These are phyloP conservation scores for Coniosporium apollinis DNA, from an alignment of 495 filamentous ascomycete genomes.

Conservation along the genomic window DNA sequence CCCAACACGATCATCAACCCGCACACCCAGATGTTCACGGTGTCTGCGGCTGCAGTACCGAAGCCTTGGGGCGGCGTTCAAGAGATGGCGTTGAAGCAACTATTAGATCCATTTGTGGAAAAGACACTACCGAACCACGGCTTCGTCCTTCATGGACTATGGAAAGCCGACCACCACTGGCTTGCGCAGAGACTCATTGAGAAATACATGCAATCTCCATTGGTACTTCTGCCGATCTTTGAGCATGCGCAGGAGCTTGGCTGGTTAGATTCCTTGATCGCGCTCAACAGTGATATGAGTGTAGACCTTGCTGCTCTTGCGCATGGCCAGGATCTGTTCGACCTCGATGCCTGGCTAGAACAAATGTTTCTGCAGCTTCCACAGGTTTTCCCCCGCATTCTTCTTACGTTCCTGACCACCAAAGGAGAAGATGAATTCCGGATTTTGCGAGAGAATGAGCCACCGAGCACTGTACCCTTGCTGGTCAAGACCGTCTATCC, in stretches of 20 bases:
- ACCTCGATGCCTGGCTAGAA: constrained; percentile 68
- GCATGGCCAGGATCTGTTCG: constrained; percentile 64
- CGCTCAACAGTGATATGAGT: constrained; percentile 60
- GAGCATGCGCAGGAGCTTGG: constrained; percentile 60
- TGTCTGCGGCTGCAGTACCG: constrained; percentile 53
- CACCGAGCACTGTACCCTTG: constrained; percentile 51
- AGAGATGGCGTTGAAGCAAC: constrained; percentile 42
- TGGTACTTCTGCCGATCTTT: constrained; percentile 61
- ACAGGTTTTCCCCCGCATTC: constrained; percentile 40
- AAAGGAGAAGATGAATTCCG: constrained; percentile 70
- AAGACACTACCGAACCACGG: constrained; percentile 53
- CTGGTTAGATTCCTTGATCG: constrained; percentile 69
- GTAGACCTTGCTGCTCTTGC: constrained; percentile 79
- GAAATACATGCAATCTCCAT: constrained; percentile 56
- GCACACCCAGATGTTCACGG: constrained; percentile 59
- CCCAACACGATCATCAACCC: constrained; percentile 51
- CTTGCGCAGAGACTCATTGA: constrained; percentile 63
- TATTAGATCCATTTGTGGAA: constrained; percentile 42
- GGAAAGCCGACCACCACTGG: constrained; percentile 75
- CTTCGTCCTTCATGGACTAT: constrained; percentile 75
- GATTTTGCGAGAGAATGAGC: constrained; percentile 44
- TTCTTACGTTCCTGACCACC: constrained; percentile 59
- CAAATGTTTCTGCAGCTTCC: constrained; percentile 40
- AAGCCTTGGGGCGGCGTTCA: constrained; percentile 48
- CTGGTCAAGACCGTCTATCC: constrained; percentile 70